These are phyloP conservation scores for Kandelia obovata DNA, from an alignment of 345 rosid genomes.

Conservation along the genomic window DNA sequence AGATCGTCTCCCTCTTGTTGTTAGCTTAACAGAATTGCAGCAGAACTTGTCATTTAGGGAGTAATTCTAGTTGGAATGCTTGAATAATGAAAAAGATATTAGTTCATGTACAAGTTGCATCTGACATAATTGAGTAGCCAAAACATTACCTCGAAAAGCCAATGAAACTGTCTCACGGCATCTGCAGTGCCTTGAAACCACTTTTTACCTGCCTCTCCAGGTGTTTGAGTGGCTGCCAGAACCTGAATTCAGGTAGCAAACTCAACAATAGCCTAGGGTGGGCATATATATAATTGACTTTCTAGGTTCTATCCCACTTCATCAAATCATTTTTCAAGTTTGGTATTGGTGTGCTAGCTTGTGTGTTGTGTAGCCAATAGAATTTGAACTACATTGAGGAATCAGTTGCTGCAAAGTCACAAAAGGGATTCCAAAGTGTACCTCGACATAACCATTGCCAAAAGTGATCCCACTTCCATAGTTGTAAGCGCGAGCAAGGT, in stretches of 20 bases:
- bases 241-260: slow-evolving; percentile 38
- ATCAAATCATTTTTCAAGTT: neutral
- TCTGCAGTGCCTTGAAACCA: slow-evolving; percentile 99
- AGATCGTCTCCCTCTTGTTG: neutral
- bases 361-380: neutral
- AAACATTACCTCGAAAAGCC: slow-evolving; percentile 83
- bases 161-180: slow-evolving; percentile 91
- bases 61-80: too few species aligned
- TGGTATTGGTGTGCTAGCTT: neutral
- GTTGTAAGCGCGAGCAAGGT: slow-evolving; percentile 83
- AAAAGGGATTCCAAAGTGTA: slow-evolving; percentile 6
- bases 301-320: too few species aligned
- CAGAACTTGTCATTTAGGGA: too few species aligned
- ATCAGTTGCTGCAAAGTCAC: too few species aligned
- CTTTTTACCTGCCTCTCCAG: slow-evolving; percentile 81
- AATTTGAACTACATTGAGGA: too few species aligned
- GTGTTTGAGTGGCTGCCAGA: slow-evolving; percentile 93
- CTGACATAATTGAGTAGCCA: too few species aligned
- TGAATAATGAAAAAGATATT: too few species aligned
- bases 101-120: neutral
- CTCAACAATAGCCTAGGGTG: too few species aligned
- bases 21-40: too few species aligned
- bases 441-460: slow-evolving; percentile 92
- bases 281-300: too few species aligned
- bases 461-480: slow-evolving; percentile 61